Base-by-base conservation (phyloP, 495 filamentous ascomycete genomes). In the Cetradonia linearis region DNA sequence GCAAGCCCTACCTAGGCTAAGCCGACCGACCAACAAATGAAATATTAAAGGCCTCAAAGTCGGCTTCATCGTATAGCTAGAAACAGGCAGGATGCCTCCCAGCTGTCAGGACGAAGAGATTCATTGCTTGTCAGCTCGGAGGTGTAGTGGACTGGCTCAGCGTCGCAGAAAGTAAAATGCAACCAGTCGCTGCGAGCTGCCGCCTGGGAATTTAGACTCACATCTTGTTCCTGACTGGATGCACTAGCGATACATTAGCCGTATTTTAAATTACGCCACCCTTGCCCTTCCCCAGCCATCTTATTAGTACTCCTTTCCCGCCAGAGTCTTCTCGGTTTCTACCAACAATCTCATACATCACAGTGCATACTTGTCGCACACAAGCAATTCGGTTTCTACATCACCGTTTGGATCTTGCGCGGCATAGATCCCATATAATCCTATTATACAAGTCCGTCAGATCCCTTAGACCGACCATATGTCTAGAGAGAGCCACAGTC, bases 401-500 rank as follows among this genome's bases (percentile, higher is more conserved):
- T 11, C 52, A 34, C 37, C 59, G 28, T 38, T 56, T 61, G 50
- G 50, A 48, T 61, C 59, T n/a, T 61, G 37, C n/a, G 10, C 52
- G 20, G 59, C 31, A 55, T 37, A 55, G 50, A 55, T 55, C 59
- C n/a, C 59, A 61, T 55, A 0, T 0, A 16, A 1, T 37, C 10
- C 5, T 10, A 55, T 48, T 16, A 55, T n/a, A 14, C 42, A 61
- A 54, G 18, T n/a, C 59, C 28, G 9, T 55, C 50, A 61, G 34
- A 54, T 42, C 20, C 36, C 28, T 44, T 44, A 34, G 50, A 62
- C 62, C 63, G 66, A 64, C 63, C 66, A 47, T 64, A 68, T 68
- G 66, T 68, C 62, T 61, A 64, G 61, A 63, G 66, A 68, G 60
- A 65, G 62, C 38, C 42, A 50, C 27, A 63, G 58, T 38, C 56